A percentile compares a stretch with the other conserved stretches of the same genome.
Conservation (phyloP, 116 monocot genomes). For the Cymodocea nodosa region DNA sequence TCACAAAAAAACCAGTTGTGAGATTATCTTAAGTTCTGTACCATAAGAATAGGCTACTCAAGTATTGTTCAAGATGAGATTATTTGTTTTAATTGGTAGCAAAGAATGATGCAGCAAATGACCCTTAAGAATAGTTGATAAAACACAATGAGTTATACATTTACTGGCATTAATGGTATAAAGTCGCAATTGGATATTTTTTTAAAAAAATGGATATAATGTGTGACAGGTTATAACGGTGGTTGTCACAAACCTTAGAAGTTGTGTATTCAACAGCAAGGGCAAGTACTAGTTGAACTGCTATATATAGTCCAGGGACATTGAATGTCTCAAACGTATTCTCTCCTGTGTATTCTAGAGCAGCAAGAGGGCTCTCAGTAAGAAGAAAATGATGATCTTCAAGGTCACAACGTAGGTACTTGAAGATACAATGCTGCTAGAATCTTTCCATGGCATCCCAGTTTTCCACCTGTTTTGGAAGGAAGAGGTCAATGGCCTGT, state of each 20-base stretch:
- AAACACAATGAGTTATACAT: background rate
- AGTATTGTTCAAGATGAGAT: too few species aligned
- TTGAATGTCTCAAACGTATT: constrained; percentile 99
- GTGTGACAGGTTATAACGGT: too few species aligned
- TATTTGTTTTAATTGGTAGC: too few species aligned
- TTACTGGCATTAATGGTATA: background rate
- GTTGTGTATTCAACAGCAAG: constrained; percentile 96
- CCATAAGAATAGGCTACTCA: too few species aligned
- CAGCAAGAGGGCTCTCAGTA: constrained; percentile 93
- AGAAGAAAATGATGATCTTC: constrained; percentile 98
- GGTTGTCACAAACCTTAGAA: constrained; percentile 52
- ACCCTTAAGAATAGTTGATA: background rate
- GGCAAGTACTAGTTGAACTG: constrained; percentile 95
- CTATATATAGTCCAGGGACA: constrained; percentile 87
- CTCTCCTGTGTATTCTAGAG: constrained; percentile 95
- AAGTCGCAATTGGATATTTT: background rate
- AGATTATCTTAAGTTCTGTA: too few species aligned
- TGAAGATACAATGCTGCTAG: constrained; percentile 96
- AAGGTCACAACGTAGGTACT: constrained; percentile 90
- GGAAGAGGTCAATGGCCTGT: background rate
- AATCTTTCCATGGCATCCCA: constrained; percentile 99
- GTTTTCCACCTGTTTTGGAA: constrained; percentile 64
- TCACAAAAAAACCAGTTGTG: too few species aligned
- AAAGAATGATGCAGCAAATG: too few species aligned
- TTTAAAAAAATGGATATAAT: too few species aligned